Evolutionary conservation across 129 eudicot genomes (phyloP), one percentile per base, ranked within the genome.

Genomic region (Flaveria robusta): DNA sequence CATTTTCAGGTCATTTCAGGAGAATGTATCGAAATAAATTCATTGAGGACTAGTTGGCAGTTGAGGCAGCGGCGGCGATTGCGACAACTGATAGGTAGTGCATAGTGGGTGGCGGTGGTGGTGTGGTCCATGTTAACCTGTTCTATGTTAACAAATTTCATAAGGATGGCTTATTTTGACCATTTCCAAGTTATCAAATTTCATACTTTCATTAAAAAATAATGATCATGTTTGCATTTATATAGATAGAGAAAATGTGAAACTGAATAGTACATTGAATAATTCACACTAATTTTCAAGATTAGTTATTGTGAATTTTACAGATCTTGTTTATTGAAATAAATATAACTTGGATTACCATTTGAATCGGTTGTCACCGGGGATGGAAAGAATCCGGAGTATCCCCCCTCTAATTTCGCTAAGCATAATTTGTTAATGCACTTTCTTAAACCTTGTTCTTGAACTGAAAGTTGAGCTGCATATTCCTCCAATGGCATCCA

Each of bases 401-500:
- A 83, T 24, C 60, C 64, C 77, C 69, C 74, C 34, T 77, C 83
- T 18, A 66, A 31, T 83, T 85, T 90, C 3, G 90, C 88, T 7
- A 71, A 41, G 74, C 87, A 89, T 41, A 90, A 74, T 8, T 79
- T 81, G 8, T 62, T 42, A 45, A 85, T 83, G 75, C 74, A 58
- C 68, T 79, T 71, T 83, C 65, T 81, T 26, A 87, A 83, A 41
- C 77, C 66, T 16, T 80, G 74, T 56, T 77, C 84, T 76, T 79
- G 86, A 18, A 68, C 71, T 31, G 82, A 39, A 54, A 83, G 82
- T 74, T 85, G 92, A 72, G 86, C 83, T 73, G 84, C 88, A 76
- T 81, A 90, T 62, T 90, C 96, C 68, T 85, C 88, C 24, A 90
- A 66, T 14, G 88, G 86, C 87, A 90, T 90, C 96, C 96, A 90